Conservation (phyloP, 2,329 filamentous ascomycete genomes). For the Xylaria sp. region DNA sequence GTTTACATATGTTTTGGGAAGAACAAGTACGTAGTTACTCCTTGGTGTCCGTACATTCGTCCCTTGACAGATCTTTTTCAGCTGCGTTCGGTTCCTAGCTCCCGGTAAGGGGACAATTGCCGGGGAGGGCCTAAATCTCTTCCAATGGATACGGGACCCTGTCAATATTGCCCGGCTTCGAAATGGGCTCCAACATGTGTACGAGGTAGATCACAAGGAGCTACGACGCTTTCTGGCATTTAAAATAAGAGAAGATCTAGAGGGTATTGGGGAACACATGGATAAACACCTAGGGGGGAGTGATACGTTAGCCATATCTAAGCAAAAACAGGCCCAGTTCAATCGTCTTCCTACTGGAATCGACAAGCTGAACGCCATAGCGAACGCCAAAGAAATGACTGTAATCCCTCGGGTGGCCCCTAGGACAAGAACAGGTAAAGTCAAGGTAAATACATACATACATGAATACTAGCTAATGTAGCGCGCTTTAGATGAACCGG, state of each 20-base stretch:
- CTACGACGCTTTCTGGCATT: constrained; percentile 23
- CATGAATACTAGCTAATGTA: constrained; percentile 10
- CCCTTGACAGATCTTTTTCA: constrained; percentile 15
- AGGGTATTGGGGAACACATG: constrained; percentile 10
- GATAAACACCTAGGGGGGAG: not conserved
- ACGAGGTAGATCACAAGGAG: constrained; percentile 31
- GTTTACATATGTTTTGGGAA: constrained; percentile 35
- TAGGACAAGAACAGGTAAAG: constrained; percentile 32
- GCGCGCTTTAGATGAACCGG: constrained; percentile 27
- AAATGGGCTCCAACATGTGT: constrained; percentile 31
- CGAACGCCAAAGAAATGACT: constrained; percentile 26
- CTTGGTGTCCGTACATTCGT: not conserved
- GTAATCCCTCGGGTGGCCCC: constrained; percentile 28
- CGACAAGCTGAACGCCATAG: constrained; percentile 34
- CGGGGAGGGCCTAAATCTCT: constrained; percentile 30
- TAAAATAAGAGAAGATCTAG: constrained; percentile 23
- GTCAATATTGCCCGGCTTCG: constrained; percentile 32
- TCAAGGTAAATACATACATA: not conserved
- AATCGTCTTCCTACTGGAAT: constrained; percentile 8
- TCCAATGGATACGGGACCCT: constrained; percentile 36
- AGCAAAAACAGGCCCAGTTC: constrained; percentile 17
- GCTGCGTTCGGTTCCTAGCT: constrained; percentile 35
- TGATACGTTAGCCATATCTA: constrained; percentile 20
- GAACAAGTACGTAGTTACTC: constrained; percentile 23
- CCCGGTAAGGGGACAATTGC: constrained; percentile 17